Evolutionary conservation across 805 yeast species (phyloP), one percentile per base, ranked within the genome.

Genomic region (Candida succiphila): DNA sequence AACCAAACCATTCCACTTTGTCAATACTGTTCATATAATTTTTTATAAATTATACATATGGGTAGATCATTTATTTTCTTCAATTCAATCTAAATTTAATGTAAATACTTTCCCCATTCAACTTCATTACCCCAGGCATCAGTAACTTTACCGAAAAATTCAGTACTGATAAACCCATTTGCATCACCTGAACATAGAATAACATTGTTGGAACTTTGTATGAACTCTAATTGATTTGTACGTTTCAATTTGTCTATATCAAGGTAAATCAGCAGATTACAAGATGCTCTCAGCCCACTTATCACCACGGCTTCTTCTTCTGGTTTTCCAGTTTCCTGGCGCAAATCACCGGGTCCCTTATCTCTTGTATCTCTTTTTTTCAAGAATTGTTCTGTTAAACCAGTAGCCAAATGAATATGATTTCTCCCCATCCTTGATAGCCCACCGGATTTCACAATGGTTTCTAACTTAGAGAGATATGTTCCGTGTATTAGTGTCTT

Each of bases 321-420:
- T 8, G 56, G 58, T 2, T 43, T 35, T 13, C 37, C 32, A n/a
- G n/a, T n/a, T n/a, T n/a, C n/a, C n/a, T n/a, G n/a, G n/a, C n/a
- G n/a, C n/a, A n/a, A n/a, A 20, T 34, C 17, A 23, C 23, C 24
- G 2, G n/a, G 12, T 21, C 4, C n/a, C 6, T 28, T 25, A 13
- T 13, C 17, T 12, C 28, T 24, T 7, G 25, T 35, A 13, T 13
- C 25, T 16, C 34, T 24, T 10, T 17, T 27, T 14, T 37, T 25
- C 2, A 30, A 5, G 9, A 42, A 37, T 35, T 42, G 40, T 2
- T 30, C 58, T 1, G 73, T 67, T 8, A 72, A 43, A 10, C 78
- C 78, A 1, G 72, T 59, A 0, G 97, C 84, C 51, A 89, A 66
- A 57, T 92, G 98, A 14, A 92, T 74, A 52, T 92, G 97, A 42